A percentile compares a stretch with the other conserved stretches of the same genome.
phyloP scores from a whole-genome alignment of 2,329 filamentous ascomycete species.

The Arthrobotrys pseudoclavata region DNA sequence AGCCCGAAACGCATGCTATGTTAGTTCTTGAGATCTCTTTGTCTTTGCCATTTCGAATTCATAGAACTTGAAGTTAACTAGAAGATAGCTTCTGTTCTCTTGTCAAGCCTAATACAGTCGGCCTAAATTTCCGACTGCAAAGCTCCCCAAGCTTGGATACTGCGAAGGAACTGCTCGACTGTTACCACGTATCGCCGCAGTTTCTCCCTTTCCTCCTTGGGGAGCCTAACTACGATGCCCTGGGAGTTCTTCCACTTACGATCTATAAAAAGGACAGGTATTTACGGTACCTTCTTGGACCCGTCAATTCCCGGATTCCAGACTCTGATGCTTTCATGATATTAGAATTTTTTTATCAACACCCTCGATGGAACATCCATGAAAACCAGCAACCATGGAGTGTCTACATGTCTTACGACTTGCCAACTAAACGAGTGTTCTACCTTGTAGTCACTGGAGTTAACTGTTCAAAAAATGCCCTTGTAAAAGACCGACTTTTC shows the following conservation, averaged over 20 bases:
- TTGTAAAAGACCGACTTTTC: constrained; percentile 34
- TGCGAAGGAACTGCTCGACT: constrained; percentile 1
- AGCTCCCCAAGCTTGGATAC: constrained; percentile 1
- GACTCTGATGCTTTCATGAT: constrained; percentile 2
- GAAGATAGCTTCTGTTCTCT: constrained; percentile 7
- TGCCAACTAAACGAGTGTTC: constrained; percentile 10
- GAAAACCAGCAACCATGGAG: constrained; percentile 33
- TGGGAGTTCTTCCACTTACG: constrained; percentile 8
- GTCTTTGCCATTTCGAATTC: not conserved
- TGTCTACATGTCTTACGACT: constrained; percentile 33
- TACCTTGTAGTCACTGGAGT: constrained; percentile 21
- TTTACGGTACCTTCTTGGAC: not conserved
- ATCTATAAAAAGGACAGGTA: constrained; percentile 10
- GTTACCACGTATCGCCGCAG: constrained; percentile 21
- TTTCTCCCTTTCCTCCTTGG: constrained; percentile 21
- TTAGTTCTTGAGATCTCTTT: not conserved
- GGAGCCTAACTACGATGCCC: constrained; percentile 17
- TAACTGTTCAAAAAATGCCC: constrained; percentile 18
- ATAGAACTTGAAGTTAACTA: not conserved
- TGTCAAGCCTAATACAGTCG: not conserved
- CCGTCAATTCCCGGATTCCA: not conserved
- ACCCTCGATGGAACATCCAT: constrained; percentile 32
- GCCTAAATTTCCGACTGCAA: constrained; percentile 22
- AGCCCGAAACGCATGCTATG: constrained; percentile 22
- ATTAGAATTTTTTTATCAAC: constrained; percentile 32